phyloP scores from a whole-genome alignment of 2,329 filamentous ascomycete species.

The Pleochaeta shiraiana region DNA sequence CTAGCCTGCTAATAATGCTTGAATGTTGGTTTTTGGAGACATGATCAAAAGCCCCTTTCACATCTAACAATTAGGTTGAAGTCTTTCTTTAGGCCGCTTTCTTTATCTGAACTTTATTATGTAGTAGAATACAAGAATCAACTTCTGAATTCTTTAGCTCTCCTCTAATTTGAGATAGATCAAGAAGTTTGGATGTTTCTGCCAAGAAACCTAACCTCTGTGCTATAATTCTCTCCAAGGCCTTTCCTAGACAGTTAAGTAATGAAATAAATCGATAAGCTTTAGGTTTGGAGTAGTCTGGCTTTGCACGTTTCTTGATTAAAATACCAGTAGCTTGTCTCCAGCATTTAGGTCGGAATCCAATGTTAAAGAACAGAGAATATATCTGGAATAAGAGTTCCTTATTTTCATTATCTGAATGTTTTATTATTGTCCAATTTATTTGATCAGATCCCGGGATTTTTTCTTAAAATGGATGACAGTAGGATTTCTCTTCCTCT shows the following conservation, averaged over 20 bases:
- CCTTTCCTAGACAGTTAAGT: background rate
- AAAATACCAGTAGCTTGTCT: conserved; percentile 3
- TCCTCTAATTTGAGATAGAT: background rate
- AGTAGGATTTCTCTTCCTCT: background rate
- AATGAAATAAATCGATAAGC: conserved; percentile 1
- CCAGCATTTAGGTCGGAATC: background rate
- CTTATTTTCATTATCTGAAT: background rate
- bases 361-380: background rate
- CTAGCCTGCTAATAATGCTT: background rate
- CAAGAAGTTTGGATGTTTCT: background rate
- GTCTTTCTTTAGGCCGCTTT: background rate
- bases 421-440: background rate
- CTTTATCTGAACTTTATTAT: background rate
- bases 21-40: background rate
- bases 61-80: background rate
- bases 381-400: conserved; percentile 2
- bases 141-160: background rate
- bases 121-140: background rate
- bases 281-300: background rate
- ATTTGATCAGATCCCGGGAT: background rate
- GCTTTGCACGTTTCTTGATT: background rate
- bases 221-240: background rate
- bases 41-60: background rate
- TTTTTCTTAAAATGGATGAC: background rate
- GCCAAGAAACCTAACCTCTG: background rate